Evolutionary conservation across 2,329 filamentous ascomycete genomes (phyloP).

Genomic region (Arthrinium phaeospermum): DNA sequence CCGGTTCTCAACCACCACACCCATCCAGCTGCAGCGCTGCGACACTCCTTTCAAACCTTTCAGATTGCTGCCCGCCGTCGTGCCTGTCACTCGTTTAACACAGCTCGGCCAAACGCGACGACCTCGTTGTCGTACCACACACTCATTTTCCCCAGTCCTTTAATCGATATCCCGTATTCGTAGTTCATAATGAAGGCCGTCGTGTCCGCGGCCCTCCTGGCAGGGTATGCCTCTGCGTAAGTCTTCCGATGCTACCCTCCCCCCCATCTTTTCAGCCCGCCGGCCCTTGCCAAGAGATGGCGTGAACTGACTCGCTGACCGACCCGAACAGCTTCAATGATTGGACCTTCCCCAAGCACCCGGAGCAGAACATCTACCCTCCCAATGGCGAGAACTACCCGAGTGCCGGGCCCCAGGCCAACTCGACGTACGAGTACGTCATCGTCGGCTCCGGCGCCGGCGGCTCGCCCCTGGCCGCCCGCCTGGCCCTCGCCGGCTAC

Average conservation of each 20-base stretch:
- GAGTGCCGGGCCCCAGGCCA: constrained; percentile 14
- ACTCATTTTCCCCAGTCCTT: not conserved
- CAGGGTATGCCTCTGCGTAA: constrained; percentile 20
- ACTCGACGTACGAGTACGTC: constrained; percentile 62
- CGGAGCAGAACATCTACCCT: constrained; percentile 13
- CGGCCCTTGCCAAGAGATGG: not conserved
- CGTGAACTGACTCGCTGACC: not conserved
- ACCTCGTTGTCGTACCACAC: not conserved
- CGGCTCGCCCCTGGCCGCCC: constrained; percentile 63
- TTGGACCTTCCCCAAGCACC: constrained; percentile 10
- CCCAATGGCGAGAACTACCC: constrained; percentile 18
- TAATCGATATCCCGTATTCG: not conserved
- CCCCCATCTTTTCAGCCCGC: not conserved
- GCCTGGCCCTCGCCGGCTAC: constrained; percentile 65
- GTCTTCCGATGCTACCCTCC: not conserved
- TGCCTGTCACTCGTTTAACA: constrained; percentile 19
- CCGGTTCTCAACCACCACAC: not conserved
- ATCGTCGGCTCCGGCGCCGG: constrained; percentile 68
- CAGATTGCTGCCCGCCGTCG: not conserved
- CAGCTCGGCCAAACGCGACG: not conserved
- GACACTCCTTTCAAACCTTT: constrained; percentile 21
- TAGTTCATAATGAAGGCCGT: constrained; percentile 22
- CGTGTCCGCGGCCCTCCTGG: constrained; percentile 23
- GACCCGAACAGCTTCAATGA: not conserved
- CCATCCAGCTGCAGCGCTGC: constrained; percentile 21